phyloP scores from a whole-genome alignment of 116 monocot genomes.

The Trichopus zeylanicus region DNA sequence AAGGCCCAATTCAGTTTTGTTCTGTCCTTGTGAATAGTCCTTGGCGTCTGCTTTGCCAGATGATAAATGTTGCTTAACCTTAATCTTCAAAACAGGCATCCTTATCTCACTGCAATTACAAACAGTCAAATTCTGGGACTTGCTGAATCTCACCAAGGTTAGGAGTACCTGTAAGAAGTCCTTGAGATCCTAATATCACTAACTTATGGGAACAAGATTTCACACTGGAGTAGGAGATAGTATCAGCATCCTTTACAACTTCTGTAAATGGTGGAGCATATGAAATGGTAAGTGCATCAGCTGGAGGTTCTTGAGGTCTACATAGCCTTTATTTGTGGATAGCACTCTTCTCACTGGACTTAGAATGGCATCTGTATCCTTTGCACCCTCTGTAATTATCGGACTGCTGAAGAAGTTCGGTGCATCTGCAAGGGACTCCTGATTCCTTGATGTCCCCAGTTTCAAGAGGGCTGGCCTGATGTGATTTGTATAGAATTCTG shows the following conservation, averaged over 20 bases:
- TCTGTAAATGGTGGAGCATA: slow-evolving; percentile 1
- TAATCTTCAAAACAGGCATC: slow-evolving; percentile 64
- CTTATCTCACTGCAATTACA: slow-evolving; percentile 71
- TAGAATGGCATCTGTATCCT: background rate
- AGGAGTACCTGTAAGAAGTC: background rate
- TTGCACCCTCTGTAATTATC: background rate
- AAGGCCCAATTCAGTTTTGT: slow-evolving; percentile 53
- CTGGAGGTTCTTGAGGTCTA: background rate
- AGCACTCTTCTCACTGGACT: slow-evolving; percentile 6
- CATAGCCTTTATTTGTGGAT: slow-evolving; percentile 2
- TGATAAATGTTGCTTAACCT: slow-evolving; percentile 54
- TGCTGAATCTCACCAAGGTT: slow-evolving; percentile 8
- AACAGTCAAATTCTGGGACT: slow-evolving; percentile 26
- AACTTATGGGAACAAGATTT: slow-evolving; percentile 19
- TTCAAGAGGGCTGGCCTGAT: slow-evolving; percentile 15
- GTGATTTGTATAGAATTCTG: slow-evolving; percentile 27
- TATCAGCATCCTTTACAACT: background rate
- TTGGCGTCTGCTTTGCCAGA: slow-evolving; percentile 44
- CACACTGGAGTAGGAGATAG: background rate
- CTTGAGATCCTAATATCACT: slow-evolving; percentile 16
- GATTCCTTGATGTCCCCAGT: slow-evolving; percentile 4
- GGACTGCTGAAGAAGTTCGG: background rate
- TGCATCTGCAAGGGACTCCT: background rate
- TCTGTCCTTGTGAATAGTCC: slow-evolving; percentile 31
- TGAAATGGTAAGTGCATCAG: background rate